These are phyloP conservation scores for Sporothrix brasiliensis DNA, from an alignment of 2,329 filamentous ascomycete species.

Conservation along the genomic window DNA sequence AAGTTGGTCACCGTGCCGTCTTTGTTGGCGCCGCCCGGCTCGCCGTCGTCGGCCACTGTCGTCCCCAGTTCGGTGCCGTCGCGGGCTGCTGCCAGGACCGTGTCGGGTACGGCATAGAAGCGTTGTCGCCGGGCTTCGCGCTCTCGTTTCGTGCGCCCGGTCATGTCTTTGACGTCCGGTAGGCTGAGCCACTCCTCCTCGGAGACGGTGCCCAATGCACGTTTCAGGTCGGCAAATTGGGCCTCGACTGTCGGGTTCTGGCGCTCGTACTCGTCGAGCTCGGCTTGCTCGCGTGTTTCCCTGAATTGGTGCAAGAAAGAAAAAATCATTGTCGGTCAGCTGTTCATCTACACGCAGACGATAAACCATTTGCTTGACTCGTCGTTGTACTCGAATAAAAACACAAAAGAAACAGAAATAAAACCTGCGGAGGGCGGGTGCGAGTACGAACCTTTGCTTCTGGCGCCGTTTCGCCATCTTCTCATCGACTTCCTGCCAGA, in stretches of 20 bases:
- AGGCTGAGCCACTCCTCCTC: conserved; percentile 97
- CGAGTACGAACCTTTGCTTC: conserved; percentile 74
- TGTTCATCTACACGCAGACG: conserved; percentile 67
- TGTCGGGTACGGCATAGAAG: conserved; percentile 97
- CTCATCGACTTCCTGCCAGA: conserved; percentile 94
- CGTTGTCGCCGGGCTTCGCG: conserved; percentile 80
- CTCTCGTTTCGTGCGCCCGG: conserved; percentile 84
- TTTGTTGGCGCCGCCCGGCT: conserved; percentile 46
- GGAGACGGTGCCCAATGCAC: conserved; percentile 81
- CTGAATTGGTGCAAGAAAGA: conserved; percentile 56
- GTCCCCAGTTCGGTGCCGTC: conserved; percentile 82
- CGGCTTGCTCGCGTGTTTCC: conserved; percentile 90
- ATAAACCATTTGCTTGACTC: conserved; percentile 60
- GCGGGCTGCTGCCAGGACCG: conserved; percentile 83
- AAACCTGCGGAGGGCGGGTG: neutral
- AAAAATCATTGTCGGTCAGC: conserved; percentile 66
- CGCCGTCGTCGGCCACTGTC: conserved; percentile 80
- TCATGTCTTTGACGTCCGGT: conserved; percentile 94
- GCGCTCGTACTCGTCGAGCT: conserved; percentile 91
- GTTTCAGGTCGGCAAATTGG: conserved; percentile 94
- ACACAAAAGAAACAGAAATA: neutral
- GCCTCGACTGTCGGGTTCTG: conserved; percentile 98
- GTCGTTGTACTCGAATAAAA: too few relatives aligned
- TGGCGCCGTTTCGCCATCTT: conserved; percentile 91
- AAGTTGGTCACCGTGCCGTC: conserved; percentile 98